Evolutionary conservation across 495 filamentous ascomycete species (phyloP).

Genomic region (Penicillium dipodomyicola): DNA sequence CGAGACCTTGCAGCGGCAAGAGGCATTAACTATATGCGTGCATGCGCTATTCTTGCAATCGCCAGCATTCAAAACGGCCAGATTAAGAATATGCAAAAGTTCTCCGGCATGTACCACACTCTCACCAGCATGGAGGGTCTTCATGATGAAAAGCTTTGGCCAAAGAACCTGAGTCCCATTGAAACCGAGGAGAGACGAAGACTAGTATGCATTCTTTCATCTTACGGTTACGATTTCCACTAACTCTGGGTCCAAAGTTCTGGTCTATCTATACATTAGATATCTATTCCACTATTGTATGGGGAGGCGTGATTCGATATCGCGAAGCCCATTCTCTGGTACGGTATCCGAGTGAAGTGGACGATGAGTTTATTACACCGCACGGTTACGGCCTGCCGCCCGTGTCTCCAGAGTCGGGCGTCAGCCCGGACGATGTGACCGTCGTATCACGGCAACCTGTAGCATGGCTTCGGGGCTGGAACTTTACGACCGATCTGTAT

Average conservation of each 20-base stretch:
- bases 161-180: slow-evolving; percentile 37
- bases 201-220: slow-evolving; percentile 29
- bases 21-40: slow-evolving; percentile 46
- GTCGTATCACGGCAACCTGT: slow-evolving; percentile 22
- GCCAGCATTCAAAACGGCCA: slow-evolving; percentile 48
- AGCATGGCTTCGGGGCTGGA: slow-evolving; percentile 52
- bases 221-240: background rate
- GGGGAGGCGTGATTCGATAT: slow-evolving; percentile 44
- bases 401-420: slow-evolving; percentile 15
- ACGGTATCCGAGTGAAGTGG: slow-evolving; percentile 43
- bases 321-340: slow-evolving; percentile 46
- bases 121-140: slow-evolving; percentile 43
- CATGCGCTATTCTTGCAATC: slow-evolving; percentile 46
- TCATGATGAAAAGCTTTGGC: slow-evolving; percentile 53
- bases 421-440: slow-evolving; percentile 10
- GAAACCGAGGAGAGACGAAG: slow-evolving; percentile 49
- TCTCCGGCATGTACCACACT: slow-evolving; percentile 47
- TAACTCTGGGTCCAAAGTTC: slow-evolving; percentile 30
- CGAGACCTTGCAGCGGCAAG: slow-evolving; percentile 35
- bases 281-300: slow-evolving; percentile 49
- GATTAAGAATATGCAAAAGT: slow-evolving; percentile 48
- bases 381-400: slow-evolving; percentile 27
- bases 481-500: slow-evolving; percentile 52
- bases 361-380: slow-evolving; percentile 40
- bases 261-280: slow-evolving; percentile 56